These are phyloP conservation scores for Stylonectria norvegica DNA, from an alignment of 2,329 filamentous ascomycete genomes.

Conservation along the genomic window DNA sequence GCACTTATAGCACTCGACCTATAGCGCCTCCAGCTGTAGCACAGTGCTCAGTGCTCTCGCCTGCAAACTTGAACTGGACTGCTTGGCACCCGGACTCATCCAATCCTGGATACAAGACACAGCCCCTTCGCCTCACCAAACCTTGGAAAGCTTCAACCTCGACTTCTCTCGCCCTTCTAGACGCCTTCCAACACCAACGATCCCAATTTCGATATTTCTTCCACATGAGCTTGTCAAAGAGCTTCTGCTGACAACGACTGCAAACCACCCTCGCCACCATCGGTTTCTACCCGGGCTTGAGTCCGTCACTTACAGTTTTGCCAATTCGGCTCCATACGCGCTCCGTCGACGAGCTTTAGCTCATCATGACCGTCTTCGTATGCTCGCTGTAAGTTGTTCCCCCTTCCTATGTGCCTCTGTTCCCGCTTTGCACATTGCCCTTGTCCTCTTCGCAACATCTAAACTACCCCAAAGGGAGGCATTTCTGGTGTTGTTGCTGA, in stretches of 20 bases:
- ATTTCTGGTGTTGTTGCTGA: conserved; percentile 10
- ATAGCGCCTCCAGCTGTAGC: no score
- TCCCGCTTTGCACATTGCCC: conserved; percentile 2
- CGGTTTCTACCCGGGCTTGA: conserved; percentile 2
- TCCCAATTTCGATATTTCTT: conserved; percentile 4
- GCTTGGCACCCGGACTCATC: no score
- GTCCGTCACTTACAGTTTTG: conserved; percentile 5
- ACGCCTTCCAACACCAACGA: no score
- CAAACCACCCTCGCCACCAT: conserved; percentile 3
- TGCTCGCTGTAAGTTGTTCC: conserved; percentile 37
- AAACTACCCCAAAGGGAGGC: no score
- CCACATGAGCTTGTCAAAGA: conserved; percentile 28
- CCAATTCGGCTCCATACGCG: conserved; percentile 8
- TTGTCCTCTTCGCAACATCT: no score
- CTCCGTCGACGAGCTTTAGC: conserved; percentile 10
- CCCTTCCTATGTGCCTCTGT: background rate
- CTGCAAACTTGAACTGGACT: no score
- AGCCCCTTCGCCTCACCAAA: no score
- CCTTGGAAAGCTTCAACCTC: no score
- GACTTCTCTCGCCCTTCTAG: background rate
- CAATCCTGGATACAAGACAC: no score
- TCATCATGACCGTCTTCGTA: conserved; percentile 41
- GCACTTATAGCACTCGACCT: no score
- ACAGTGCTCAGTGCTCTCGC: no score
- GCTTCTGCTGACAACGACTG: conserved; percentile 11